A percentile compares a stretch with the other conserved stretches of the same genome.
Conservation (phyloP, 805 yeast genomes). For the Dipodascopsis uninucleata region DNA sequence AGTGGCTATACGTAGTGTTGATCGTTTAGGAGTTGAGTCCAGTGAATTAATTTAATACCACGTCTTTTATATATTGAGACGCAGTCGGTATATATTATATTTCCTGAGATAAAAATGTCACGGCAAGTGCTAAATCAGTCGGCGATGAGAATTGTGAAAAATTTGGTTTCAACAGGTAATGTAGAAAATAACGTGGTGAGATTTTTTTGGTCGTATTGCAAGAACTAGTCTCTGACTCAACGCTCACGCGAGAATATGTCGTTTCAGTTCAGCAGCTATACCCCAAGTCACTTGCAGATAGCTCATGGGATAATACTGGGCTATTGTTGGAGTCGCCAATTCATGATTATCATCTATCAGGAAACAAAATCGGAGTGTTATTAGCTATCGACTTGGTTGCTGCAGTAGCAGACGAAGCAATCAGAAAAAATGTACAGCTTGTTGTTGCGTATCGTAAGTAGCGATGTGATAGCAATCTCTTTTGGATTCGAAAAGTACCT, state of each 20-base stretch:
- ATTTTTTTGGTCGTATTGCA: not conserved
- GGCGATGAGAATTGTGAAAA: conserved; percentile 10
- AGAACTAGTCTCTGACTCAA: not conserved
- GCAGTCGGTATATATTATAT: too few relatives aligned
- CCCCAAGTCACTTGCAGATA: conserved; percentile 78
- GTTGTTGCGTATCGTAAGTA: conserved; percentile 67
- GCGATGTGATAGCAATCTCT: too few relatives aligned
- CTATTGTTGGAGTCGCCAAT: conserved; percentile 67
- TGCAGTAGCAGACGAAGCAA: conserved; percentile 81
- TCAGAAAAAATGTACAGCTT: conserved; percentile 47
- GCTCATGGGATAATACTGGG: conserved; percentile 95
- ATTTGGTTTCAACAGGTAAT: conserved; percentile 15
- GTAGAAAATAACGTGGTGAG: not conserved
- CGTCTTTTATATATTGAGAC: too few relatives aligned
- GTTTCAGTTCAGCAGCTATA: conserved; percentile 62
- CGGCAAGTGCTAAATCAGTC: too few relatives aligned
- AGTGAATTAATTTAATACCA: too few relatives aligned
- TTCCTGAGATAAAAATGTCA: too few relatives aligned
- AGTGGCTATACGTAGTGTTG: too few relatives aligned
- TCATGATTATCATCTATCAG: conserved; percentile 8
- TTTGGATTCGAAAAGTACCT: not conserved
- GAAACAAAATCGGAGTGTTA: conserved; percentile 42
- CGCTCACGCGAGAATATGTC: not conserved
- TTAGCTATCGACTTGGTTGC: conserved; percentile 83
- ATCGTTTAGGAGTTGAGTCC: too few relatives aligned